Base-by-base conservation (phyloP, 1,284 basidiomycete genomes). In the Tilletia walkeri region DNA sequence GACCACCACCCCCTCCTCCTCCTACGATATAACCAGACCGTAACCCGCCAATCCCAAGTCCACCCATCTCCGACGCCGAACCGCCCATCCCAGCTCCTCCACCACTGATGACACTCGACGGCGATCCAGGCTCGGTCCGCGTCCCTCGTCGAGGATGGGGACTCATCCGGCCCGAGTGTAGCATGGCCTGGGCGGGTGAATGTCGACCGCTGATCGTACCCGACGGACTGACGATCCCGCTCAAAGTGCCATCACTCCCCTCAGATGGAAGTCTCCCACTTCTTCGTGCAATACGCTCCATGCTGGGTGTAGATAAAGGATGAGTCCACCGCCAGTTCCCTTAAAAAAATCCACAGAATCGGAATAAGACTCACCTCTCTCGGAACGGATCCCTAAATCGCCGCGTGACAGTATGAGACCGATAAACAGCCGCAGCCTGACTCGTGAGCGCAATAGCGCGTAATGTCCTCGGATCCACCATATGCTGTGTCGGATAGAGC, bases 351-450 rank as follows among this genome's bases (percentile, higher is more conserved):
- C 2, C 24, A 30, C 24, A 30, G 24, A 30, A 30, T 30, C 24
- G 24, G 56, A 24, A 61, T 61, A 9, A 45, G 7, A 30, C 56
- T 34, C 36, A 61, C 16, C 73, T 71, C 66, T 78, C 75, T 9
- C 79, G 74, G 75, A 82, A 76, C 24, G 81, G 81, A 66, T 83
- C 81, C n/a, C 75, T 70, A 68, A 78, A 83, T 4, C 81, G 70
- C 18, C 81, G 72, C 1, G 80, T 82, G 14, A 82, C 79, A 4
- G 78, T 74, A 68, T 83, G 81, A 48, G 71, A 72, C 9, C 80
- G 79, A 59, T 78, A 76, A 2, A 77, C 69, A 34, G 79, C 73
- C 36, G 79, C 73, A n/a, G 79, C 80, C 47, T 80, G 77, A 6
- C 74, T 77, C 3, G 81, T 83, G 53, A 78, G 75, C 14, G 79